Evolutionary conservation across 805 yeast genomes (phyloP).

Genomic region (Candida maesae): DNA sequence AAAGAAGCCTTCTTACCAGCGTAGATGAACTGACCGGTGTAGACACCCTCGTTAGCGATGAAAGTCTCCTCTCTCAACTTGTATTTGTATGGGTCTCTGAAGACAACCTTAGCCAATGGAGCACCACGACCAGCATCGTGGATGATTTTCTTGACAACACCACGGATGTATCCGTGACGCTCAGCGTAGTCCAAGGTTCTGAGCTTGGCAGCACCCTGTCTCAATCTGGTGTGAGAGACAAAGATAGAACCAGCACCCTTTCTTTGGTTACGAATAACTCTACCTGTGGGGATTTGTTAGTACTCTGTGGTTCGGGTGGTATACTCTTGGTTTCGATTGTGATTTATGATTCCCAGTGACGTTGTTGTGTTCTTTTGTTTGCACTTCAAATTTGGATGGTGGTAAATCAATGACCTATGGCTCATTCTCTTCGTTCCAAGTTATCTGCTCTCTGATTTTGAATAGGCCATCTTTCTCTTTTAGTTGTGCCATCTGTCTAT

Average conservation of each 20-base stretch:
- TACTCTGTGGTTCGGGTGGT: conserved; percentile 4
- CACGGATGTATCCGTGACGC: conserved; percentile 99
- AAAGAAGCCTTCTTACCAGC: conserved; percentile 98
- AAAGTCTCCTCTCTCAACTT: conserved; percentile 97
- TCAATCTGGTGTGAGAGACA: conserved; percentile 99
- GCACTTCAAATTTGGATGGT: too few relatives aligned
- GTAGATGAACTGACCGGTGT: conserved; percentile 98
- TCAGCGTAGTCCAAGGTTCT: conserved; percentile 99
- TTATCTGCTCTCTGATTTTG: too few relatives aligned
- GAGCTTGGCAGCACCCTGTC: conserved; percentile 99
- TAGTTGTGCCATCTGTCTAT: too few relatives aligned
- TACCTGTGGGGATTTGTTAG: conserved; percentile 52
- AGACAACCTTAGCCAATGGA: conserved; percentile 97
- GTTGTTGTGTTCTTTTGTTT: too few relatives aligned
- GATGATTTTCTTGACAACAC: conserved; percentile 96
- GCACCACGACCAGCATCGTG: conserved; percentile 99
- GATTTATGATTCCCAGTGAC: too few relatives aligned
- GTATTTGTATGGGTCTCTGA: conserved; percentile 99
- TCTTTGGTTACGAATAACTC: conserved; percentile 99
- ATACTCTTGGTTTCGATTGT: too few relatives aligned
- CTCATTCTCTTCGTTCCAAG: too few relatives aligned
- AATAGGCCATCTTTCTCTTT: too few relatives aligned
- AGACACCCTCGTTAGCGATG: conserved; percentile 99
- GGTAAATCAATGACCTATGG: too few relatives aligned
- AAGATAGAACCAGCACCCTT: conserved; percentile 99